Evolutionary conservation across 164 flowering plant species (phyloP).

Genomic region (Liriodendron chinense): DNA sequence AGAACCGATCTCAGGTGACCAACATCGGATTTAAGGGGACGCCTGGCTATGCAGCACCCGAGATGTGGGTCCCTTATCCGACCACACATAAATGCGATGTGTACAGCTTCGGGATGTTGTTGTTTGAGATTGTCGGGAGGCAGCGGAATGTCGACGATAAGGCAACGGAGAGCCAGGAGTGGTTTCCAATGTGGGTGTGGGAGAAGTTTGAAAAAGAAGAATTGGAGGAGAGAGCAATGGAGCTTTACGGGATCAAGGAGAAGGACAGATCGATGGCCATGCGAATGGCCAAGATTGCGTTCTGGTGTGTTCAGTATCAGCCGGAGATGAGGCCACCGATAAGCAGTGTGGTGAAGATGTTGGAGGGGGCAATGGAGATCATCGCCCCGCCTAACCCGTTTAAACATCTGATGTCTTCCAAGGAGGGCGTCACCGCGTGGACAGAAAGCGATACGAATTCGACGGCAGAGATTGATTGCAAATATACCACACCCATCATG

Average conservation of each 20-base stretch:
- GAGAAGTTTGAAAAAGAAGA: conserved; percentile 16
- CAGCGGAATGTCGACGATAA: conserved; percentile 11
- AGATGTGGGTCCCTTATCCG: too few relatives aligned
- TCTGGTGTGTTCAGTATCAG: conserved; percentile 29
- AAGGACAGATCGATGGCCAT: conserved; percentile 14
- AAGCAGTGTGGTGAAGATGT: conserved; percentile 26
- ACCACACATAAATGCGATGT: too few relatives aligned
- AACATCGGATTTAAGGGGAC: conserved; percentile 6
- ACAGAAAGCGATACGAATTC: conserved; percentile 21
- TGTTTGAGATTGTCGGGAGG: too few relatives aligned
- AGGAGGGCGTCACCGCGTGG: background rate
- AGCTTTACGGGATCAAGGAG: conserved; percentile 16
- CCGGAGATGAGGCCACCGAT: conserved; percentile 18
- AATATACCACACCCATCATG: too few relatives aligned
- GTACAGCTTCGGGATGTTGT: too few relatives aligned
- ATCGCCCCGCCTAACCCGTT: conserved; percentile 16
- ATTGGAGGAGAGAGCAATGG: background rate
- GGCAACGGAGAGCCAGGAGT: conserved; percentile 5
- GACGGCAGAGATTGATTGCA: background rate
- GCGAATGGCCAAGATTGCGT: conserved; percentile 21
- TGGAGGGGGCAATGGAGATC: conserved; percentile 21
- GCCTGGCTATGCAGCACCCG: too few relatives aligned
- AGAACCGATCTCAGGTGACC: conserved; percentile 13
- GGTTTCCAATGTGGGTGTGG: conserved; percentile 27
- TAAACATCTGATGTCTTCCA: background rate